These are phyloP conservation scores for Citrus inodora DNA, from an alignment of 345 rosid species.

Conservation along the genomic window DNA sequence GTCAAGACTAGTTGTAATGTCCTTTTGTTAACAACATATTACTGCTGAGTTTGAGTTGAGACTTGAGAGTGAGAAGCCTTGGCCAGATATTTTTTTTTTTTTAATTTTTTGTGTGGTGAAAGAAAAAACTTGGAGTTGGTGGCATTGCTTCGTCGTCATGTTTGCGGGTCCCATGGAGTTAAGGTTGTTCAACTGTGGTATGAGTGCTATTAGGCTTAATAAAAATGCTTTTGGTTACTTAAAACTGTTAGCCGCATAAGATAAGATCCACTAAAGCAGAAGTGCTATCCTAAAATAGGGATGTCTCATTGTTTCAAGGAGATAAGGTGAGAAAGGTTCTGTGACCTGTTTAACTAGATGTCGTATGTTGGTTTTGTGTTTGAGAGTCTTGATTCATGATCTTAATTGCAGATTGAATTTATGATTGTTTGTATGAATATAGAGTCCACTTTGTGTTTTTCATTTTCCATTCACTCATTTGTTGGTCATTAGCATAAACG, in stretches of 20 bases:
- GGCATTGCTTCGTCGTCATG: background rate
- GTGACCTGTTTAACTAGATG: background rate
- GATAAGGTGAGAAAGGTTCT: background rate
- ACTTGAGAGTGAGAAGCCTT: background rate
- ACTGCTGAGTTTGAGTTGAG: background rate
- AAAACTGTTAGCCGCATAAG: background rate
- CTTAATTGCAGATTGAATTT: background rate
- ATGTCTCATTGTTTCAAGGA: background rate
- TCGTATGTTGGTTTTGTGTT: background rate
- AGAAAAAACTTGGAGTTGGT: background rate
- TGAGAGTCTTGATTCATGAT: background rate
- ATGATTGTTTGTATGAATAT: background rate
- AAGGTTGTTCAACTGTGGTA: background rate
- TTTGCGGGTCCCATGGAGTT: background rate
- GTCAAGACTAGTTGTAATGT: background rate
- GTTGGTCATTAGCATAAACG: background rate
- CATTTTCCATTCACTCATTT: background rate
- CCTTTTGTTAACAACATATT: background rate
- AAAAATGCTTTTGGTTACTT: background rate
- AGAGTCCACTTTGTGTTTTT: background rate
- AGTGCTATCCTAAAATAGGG: background rate
- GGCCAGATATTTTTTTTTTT: background rate
- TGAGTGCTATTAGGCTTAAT: background rate
- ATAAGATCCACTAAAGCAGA: background rate
- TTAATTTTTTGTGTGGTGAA: background rate